phyloP scores from a whole-genome alignment of 192 early-diverging fungal species.

The Cladochytrium replicatum region DNA sequence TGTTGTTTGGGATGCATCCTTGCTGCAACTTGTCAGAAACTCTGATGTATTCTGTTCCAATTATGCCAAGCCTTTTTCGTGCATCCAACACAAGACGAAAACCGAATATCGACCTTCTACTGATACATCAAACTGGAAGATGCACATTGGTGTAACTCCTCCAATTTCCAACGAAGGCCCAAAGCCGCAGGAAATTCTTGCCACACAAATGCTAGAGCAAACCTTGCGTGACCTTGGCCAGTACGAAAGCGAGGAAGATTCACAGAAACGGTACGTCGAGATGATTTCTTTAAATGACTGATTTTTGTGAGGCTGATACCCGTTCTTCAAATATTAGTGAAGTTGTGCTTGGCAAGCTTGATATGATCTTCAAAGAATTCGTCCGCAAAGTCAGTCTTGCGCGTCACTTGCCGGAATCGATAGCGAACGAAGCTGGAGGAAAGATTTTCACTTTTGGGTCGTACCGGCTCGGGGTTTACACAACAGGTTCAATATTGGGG shows the following conservation, averaged over 20 bases:
- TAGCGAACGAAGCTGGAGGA: constrained; percentile 82
- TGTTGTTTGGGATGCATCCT: too few relatives aligned
- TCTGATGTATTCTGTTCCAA: too few relatives aligned
- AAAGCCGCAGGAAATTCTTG: constrained; percentile 53
- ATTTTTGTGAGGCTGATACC: too few relatives aligned
- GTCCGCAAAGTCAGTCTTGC: constrained; percentile 69
- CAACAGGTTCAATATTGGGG: too few relatives aligned
- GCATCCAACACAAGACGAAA: too few relatives aligned
- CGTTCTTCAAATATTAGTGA: too few relatives aligned
- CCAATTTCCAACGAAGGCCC: constrained; percentile 60
- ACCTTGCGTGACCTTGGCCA: constrained; percentile 64
- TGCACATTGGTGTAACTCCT: constrained; percentile 67
- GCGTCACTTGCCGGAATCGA: constrained; percentile 62
- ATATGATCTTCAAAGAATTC: constrained; percentile 85
- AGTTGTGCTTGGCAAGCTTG: constrained; percentile 78
- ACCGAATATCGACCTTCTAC: too few relatives aligned
- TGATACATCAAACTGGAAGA: too few relatives aligned
- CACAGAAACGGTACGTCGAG: constrained; percentile 68
- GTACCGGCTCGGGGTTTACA: constrained; percentile 91
- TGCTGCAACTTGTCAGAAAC: too few relatives aligned
- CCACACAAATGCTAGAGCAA: constrained; percentile 58
- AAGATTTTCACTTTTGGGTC: constrained; percentile 98
- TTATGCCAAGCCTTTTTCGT: too few relatives aligned
- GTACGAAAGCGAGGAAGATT: constrained; percentile 83
- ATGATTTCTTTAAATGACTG: too few relatives aligned